Conservation (phyloP, 805 yeast species). For the Starmerella floris region DNA sequence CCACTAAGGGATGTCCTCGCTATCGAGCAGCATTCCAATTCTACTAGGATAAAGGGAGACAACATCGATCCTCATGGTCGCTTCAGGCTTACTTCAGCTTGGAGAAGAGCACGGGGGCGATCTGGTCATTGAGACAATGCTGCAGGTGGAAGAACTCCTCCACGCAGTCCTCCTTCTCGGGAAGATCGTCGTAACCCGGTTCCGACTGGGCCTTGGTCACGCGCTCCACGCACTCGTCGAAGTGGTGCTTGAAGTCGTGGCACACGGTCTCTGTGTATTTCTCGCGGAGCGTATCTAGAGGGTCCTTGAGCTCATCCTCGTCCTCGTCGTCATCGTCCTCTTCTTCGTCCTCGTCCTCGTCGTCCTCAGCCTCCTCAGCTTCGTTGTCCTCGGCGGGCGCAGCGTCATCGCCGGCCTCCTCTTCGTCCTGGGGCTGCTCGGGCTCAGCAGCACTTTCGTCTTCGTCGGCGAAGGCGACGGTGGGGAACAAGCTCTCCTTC, state of each 20-base stretch:
- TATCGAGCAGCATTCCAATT: no score
- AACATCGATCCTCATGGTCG: no score
- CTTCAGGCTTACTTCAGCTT: constrained; percentile 65
- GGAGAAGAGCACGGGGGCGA: constrained; percentile 77
- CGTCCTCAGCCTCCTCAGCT: constrained; percentile 30
- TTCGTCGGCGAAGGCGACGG: constrained; percentile 66
- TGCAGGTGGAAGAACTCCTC: constrained; percentile 96
- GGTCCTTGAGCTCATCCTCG: constrained; percentile 58
- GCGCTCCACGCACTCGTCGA: constrained; percentile 88
- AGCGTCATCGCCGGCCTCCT: constrained; percentile 17
- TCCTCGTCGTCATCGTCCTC: constrained; percentile 52
- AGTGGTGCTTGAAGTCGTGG: constrained; percentile 69
- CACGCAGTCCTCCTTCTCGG: constrained; percentile 90
- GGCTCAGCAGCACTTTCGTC: constrained; percentile 25
- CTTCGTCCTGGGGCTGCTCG: constrained; percentile 30
- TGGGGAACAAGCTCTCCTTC: constrained; percentile 67
- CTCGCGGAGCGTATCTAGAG: constrained; percentile 46
- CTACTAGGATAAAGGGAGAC: no score
- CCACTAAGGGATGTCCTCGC: no score
- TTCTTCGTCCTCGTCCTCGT: constrained; percentile 39
- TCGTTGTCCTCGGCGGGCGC: constrained; percentile 10
- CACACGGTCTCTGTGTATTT: constrained; percentile 43
- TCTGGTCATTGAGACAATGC: constrained; percentile 84
- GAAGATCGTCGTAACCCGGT: constrained; percentile 64
- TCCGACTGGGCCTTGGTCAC: constrained; percentile 79